phyloP scores from a whole-genome alignment of 352 stramenopile species.

The Phytophthora multivora region DNA sequence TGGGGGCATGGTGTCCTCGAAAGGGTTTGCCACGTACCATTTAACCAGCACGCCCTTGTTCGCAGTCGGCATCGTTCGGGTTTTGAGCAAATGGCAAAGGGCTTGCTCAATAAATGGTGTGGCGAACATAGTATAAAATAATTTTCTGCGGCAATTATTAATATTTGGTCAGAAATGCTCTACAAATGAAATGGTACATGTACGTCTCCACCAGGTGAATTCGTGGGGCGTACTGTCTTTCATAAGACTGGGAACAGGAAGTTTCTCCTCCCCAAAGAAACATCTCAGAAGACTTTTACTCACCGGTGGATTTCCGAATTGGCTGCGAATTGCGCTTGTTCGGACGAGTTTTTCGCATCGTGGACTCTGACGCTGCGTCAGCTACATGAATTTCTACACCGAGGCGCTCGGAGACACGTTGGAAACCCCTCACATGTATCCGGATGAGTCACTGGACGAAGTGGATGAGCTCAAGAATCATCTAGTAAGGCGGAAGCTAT shows the following conservation, averaged over 20 bases:
- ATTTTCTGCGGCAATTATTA: neutral
- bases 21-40: slow-evolving; percentile 45
- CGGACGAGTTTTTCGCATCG: slow-evolving; percentile 79
- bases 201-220: slow-evolving; percentile 86
- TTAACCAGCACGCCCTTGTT: slow-evolving; percentile 88
- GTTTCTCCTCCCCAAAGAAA: slow-evolving; percentile 25
- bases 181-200: no score
- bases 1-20: no score
- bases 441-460: slow-evolving; percentile 72
- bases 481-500: slow-evolving; percentile 52
- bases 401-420: slow-evolving; percentile 48
- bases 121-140: neutral
- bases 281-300: slow-evolving; percentile 35
- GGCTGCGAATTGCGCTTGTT: slow-evolving; percentile 80
- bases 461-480: slow-evolving; percentile 59
- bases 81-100: neutral
- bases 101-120: no score
- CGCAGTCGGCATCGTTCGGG: slow-evolving; percentile 67
- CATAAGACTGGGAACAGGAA: slow-evolving; percentile 35
- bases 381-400: slow-evolving; percentile 84
- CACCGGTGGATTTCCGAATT: slow-evolving; percentile 79
- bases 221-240: slow-evolving; percentile 76
- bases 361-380: slow-evolving; percentile 91
- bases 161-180: no score
- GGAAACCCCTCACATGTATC: slow-evolving; percentile 62